phyloP scores from a whole-genome alignment of 306 rosid species.

The Luffa aegyptiaca region DNA sequence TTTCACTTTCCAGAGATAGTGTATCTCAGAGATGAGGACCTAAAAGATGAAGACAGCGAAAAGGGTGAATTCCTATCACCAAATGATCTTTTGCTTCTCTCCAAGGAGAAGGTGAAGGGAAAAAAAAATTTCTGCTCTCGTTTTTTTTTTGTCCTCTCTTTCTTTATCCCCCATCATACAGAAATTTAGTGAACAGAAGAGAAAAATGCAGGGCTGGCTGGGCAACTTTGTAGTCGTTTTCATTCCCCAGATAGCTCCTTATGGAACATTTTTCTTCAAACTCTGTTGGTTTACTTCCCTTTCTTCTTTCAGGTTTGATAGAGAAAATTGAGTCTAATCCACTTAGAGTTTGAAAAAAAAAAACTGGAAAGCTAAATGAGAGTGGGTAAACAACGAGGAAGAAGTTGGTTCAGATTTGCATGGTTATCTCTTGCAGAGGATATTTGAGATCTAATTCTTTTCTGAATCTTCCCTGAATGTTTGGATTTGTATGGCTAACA shows the following conservation, averaged over 20 bases:
- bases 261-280: not conserved
- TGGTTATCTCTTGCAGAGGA: not conserved
- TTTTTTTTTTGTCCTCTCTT: not conserved
- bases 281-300: not conserved
- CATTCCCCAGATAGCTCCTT: not conserved
- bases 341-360: not conserved
- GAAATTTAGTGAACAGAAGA: not conserved
- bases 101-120: constrained; percentile 53
- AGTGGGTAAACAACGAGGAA: not conserved
- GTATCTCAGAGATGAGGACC: constrained; percentile 22
- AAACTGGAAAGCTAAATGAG: not conserved
- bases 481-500: not conserved
- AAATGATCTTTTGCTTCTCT: constrained; percentile 73
- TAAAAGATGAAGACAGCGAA: constrained; percentile 12
- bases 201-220: not conserved
- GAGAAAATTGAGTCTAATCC: not conserved
- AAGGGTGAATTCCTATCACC: constrained; percentile 40
- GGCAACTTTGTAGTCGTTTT: not conserved
- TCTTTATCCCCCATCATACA: not conserved
- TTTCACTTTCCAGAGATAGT: constrained; percentile 57
- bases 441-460: too few relatives aligned
- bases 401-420: not conserved
- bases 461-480: too few relatives aligned
- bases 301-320: not conserved
- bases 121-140: not conserved